Base-by-base conservation (phyloP, 2,329 filamentous ascomycete genomes). In the Fonsecaea pugnacius region DNA sequence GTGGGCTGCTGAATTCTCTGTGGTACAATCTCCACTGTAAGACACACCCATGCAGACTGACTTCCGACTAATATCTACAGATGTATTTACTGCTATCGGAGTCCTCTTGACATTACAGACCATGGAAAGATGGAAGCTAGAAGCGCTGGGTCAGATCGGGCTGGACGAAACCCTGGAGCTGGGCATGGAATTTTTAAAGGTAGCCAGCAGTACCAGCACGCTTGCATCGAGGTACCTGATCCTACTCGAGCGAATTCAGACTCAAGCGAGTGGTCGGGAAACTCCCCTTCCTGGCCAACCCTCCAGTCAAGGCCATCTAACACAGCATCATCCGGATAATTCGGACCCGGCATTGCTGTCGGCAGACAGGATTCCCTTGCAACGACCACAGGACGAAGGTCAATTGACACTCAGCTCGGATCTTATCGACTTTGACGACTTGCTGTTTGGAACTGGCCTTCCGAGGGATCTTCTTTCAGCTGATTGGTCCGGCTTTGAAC, bases 11-110 rank as follows among this genome's bases (percentile, higher is more conserved):
- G 33, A 60, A 60, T 35, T 52, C 58, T 18, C 27, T 60, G 33
- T 60, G 58, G 58, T 60, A 60, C 21, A 50, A 51, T 40, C 50
- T 60, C 18, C 58, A 60, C 50, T 60, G 58, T 60, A 60, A 51
- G 58, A n/a, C 58, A 36, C 33, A 38, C 38, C 6, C 27, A 14
- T 9, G 10, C 3, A 12, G 27, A n/a, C 32, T 40, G 27, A 60
- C 27, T 4, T 6, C 27, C 24, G 40, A 14, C 53, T 38, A 12
- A 48, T 4, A 27, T 27, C 9, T 14, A 24, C 10, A 56, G 53
- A 56, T 5, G 53, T 56, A 14, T 56, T 56, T 30, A 35, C 53
- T 8, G 35, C 53, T 2, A 36, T 56, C 33, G 53, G 53, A 14
- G 53, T 56, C 5, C 53, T 56, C 33, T 35, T 56, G 14, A 56